Base-by-base conservation (phyloP, 305 asterid species). In the Petunia hybrid region DNA sequence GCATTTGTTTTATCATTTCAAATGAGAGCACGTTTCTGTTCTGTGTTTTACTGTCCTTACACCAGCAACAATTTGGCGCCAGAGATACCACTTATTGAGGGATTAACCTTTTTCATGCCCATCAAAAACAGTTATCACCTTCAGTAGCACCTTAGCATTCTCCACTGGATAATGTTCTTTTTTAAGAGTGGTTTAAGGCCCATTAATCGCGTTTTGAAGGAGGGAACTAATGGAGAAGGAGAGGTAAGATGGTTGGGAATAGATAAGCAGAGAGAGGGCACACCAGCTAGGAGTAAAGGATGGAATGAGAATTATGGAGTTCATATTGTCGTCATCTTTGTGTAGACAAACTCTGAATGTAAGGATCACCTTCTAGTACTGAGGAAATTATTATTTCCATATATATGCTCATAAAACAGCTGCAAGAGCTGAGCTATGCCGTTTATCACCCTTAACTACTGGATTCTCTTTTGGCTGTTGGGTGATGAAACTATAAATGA, bases 1-100 rank as follows among this genome's bases (percentile, higher is more conserved):
- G 68, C 56, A 39, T 46, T 65, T 65, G 42, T 6, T 45, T 78
- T 63, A 14, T 46, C 48, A 46, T 78, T 68, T 45, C 76, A 69
- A 6, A 6, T 2, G n/a, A 69, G 41, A 22, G 55, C 59, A 69
- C 22, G 51, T 57, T 8, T 2, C 39, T 60, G 3, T 7, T 5
- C 41, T 56, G 22, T 13, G 68, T 4, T 55, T 53, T 41, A 56
- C 51, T 57, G 40, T 38, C 48, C 38, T 57, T 8, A 68, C 43
- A 68, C 57, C 6, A 68, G 39, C 56, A 68, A 43, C 56, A 68
- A 69, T 69, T 36, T 12, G 0, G 41, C 57, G 22, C 57, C 76
- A 69, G 57, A 14, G 40, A 69, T 16, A 2, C 57, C 16, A 13
- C 57, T 69, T 43, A 69, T 43, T 69, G 57, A 69, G 60, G 77